Base-by-base conservation (phyloP, 352 stramenopile species). In the Phytophthora tentaculata region DNA sequence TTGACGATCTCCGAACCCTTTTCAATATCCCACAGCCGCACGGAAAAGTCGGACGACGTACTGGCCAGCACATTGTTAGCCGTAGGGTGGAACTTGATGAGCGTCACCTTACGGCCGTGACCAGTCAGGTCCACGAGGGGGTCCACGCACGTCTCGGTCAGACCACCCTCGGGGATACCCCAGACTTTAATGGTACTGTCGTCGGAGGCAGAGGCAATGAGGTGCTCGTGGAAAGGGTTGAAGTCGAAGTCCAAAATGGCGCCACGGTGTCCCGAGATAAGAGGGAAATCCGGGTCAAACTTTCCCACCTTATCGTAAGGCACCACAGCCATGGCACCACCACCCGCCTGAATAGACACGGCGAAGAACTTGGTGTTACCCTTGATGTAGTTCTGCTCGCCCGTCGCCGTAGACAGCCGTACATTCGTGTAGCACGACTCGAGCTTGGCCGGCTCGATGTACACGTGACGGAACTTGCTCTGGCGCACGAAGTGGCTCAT, bases 311-410 rank as follows among this genome's bases (percentile, higher is more conserved):
- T 97, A 41, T 98, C 92, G 61, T 98, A 97, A 16, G 93, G 90
- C 54, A 98, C 86, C 29, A 99, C 95, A 50, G 95, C 93, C 76
- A 99, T 96, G 57, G 90, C 85, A 47, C 91, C 91, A 43, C 90
- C 91, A 51, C 91, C 91, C 0, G 88, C 86, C 69, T 94, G 84
- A 70, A 97, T 96, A 43, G 97, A 91, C 32, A 99, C 94, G 20
- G 97, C 97, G 76, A 99, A 99, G 81, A 99, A 99, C 87, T 99
- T 99, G 60, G 97, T 97, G 73, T 99, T 99, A 39, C 96, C 97
- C 81, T 99, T 99, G 82, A 99, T 99, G 86, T 99, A 99, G 71
- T 98, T 98, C 77, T 99, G 97, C 76, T 99, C 98, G 62, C 98
- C 98, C 53, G 97, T 99, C 29, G 97, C 94, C 37, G 97, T 99